A percentile compares a stretch with the other conserved stretches of the same genome.
Evolutionary conservation across 2,329 filamentous ascomycete genomes (phyloP).

Genomic region (Verticillium nubilum): DNA sequence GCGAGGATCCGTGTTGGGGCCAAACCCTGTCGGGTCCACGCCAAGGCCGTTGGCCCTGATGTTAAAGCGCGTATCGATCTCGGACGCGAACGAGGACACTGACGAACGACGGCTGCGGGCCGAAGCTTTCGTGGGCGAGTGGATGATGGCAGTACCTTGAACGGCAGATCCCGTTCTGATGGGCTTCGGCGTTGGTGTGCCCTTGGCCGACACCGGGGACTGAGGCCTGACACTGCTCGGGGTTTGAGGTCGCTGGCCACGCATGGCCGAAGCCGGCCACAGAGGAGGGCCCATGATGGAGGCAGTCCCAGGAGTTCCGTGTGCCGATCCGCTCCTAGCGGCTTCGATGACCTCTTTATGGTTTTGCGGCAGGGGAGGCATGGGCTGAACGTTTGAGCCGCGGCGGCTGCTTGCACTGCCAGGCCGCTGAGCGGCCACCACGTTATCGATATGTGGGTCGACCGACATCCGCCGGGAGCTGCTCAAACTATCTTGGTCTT

Average conservation of each 20-base stretch:
- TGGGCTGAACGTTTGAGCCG: slow-evolving; percentile 17
- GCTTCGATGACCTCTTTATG: slow-evolving; percentile 82
- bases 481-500: slow-evolving; percentile 46
- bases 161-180: slow-evolving; percentile 36
- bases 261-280: slow-evolving; percentile 69
- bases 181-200: slow-evolving; percentile 53
- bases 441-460: slow-evolving; percentile 7
- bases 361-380: slow-evolving; percentile 74
- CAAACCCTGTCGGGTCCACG: slow-evolving; percentile 53
- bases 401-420: slow-evolving; percentile 67
- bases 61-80: slow-evolving; percentile 88
- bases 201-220: slow-evolving; percentile 43
- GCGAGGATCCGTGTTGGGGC: slow-evolving; percentile 77
- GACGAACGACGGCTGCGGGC: slow-evolving; percentile 65
- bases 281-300: slow-evolving; percentile 75
- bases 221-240: slow-evolving; percentile 45
- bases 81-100: slow-evolving; percentile 90
- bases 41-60: slow-evolving; percentile 53
- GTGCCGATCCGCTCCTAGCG: slow-evolving; percentile 54
- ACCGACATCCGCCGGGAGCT: slow-evolving; percentile 22
- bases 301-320: slow-evolving; percentile 33
- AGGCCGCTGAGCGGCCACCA: slow-evolving; percentile 44
- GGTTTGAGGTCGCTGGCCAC: slow-evolving; percentile 51
- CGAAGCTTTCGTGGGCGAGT: slow-evolving; percentile 40
- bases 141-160: slow-evolving; percentile 39